Evolutionary conservation across 1,284 basidiomycete genomes (phyloP).

Genomic region (Leucoagaricus sp.): DNA sequence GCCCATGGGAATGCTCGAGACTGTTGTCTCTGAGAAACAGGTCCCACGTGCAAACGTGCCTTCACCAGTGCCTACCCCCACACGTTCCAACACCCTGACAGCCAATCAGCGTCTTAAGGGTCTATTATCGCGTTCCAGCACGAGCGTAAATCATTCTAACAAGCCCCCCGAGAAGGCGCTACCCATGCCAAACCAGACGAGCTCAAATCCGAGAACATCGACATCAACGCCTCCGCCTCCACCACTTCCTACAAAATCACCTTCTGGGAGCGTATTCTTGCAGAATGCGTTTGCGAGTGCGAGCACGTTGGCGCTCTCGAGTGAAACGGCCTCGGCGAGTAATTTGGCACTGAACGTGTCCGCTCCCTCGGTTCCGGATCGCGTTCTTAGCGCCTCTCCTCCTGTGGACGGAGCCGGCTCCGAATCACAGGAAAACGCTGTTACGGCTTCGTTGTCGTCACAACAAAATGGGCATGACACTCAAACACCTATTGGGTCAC

Average conservation of each 20-base stretch:
- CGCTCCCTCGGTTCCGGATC: background rate
- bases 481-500: background rate
- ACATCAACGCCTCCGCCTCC: slow-evolving; percentile 11
- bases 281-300: slow-evolving; percentile 5
- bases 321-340: slow-evolving; percentile 1
- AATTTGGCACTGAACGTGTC: slow-evolving; percentile 1
- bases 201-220: slow-evolving; percentile 7
- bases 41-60: slow-evolving; percentile 35
- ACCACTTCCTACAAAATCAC: slow-evolving; percentile 4
- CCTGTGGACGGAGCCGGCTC: background rate
- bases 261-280: background rate
- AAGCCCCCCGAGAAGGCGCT: slow-evolving; percentile 3
- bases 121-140: slow-evolving; percentile 32
- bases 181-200: slow-evolving; percentile 3
- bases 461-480: slow-evolving; percentile 2
- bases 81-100: slow-evolving; percentile 35
- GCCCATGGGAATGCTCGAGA: slow-evolving; percentile 78
- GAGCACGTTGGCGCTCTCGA: slow-evolving; percentile 3
- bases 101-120: slow-evolving; percentile 47
- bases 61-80: slow-evolving; percentile 25
- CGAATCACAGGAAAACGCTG: background rate
- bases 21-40: slow-evolving; percentile 75
- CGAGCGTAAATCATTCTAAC: background rate
- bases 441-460: background rate
- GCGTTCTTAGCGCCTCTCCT: slow-evolving; percentile 7